Evolutionary conservation across 2,329 filamentous ascomycete genomes (phyloP).

Genomic region (Aspergillus alliaceus): DNA sequence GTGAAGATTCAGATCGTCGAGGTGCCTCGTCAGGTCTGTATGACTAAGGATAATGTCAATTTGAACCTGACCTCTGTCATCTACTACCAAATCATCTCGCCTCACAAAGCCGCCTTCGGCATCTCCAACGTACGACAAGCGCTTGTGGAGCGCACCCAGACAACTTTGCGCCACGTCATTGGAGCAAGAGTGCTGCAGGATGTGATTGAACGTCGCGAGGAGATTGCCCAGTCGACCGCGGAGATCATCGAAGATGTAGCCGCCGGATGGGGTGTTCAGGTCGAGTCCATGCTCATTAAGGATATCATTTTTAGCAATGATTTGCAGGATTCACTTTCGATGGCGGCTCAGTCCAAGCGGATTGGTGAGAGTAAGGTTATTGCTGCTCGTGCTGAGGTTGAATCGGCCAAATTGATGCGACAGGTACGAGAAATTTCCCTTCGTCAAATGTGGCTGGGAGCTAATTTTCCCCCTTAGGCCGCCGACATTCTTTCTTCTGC

Average conservation of each 20-base stretch:
- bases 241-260: conserved; percentile 98
- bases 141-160: conserved; percentile 97
- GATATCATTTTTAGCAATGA: conserved; percentile 97
- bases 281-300: conserved; percentile 99
- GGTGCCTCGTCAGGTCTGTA: conserved; percentile 94
- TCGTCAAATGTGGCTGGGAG: neutral
- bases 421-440: conserved; percentile 45
- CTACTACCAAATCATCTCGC: conserved; percentile 96
- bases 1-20: conserved; percentile 99
- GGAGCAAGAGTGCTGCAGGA: conserved; percentile 95
- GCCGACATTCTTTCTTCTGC: conserved; percentile 90
- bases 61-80: conserved; percentile 93
- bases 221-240: conserved; percentile 90
- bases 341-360: conserved; percentile 98
- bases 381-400: conserved; percentile 92
- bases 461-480: conserved; percentile 47
- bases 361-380: conserved; percentile 99
- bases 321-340: conserved; percentile 91
- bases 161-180: conserved; percentile 93
- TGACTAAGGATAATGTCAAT: conserved; percentile 99
- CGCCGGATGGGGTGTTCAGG: conserved; percentile 87
- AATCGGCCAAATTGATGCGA: conserved; percentile 83
- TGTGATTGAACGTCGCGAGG: conserved; percentile 96
- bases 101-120: conserved; percentile 95
- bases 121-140: conserved; percentile 93